Conservation (phyloP, 306 rosid genomes). For the Malus fusca region DNA sequence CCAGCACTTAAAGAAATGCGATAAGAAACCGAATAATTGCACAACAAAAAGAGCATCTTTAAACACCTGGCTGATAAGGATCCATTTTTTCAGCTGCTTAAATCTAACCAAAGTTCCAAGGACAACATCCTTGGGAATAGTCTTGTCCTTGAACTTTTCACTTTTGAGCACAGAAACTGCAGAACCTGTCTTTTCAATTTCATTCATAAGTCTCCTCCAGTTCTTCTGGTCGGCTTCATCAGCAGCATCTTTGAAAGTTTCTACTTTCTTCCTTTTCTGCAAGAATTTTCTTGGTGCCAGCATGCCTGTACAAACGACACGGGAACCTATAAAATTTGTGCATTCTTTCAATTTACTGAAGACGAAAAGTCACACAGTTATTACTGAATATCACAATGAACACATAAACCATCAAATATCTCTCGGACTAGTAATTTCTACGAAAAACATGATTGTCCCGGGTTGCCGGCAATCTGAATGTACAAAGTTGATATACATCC, state of each 20-base stretch:
- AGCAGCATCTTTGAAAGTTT: conserved; percentile 58
- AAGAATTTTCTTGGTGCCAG: conserved; percentile 71
- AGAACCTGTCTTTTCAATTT: conserved; percentile 68
- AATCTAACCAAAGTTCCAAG: conserved; percentile 82
- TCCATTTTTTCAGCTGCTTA: conserved; percentile 84
- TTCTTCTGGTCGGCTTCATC: conserved; percentile 80
- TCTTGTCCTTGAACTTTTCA: conserved; percentile 34
- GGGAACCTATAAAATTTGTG: conserved; percentile 30
- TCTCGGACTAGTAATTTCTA: not conserved
- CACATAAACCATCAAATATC: not conserved
- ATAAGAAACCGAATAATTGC: not conserved
- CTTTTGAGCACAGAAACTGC: conserved; percentile 65
- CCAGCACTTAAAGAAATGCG: not conserved
- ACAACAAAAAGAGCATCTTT: not conserved
- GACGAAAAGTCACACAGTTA: not conserved
- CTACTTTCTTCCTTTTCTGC: conserved; percentile 56
- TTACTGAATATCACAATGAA: not conserved
- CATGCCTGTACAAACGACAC: conserved; percentile 65
- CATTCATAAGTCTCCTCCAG: conserved; percentile 78
- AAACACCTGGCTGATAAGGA: conserved; percentile 75
- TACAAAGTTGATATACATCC: not conserved
- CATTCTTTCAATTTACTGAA: conserved; percentile 38
- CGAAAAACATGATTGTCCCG: not conserved
- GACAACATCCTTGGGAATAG: conserved; percentile 54
- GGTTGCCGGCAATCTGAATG: not conserved